phyloP scores from a whole-genome alignment of 208 protist species.

The Trypanosoma vivax region DNA sequence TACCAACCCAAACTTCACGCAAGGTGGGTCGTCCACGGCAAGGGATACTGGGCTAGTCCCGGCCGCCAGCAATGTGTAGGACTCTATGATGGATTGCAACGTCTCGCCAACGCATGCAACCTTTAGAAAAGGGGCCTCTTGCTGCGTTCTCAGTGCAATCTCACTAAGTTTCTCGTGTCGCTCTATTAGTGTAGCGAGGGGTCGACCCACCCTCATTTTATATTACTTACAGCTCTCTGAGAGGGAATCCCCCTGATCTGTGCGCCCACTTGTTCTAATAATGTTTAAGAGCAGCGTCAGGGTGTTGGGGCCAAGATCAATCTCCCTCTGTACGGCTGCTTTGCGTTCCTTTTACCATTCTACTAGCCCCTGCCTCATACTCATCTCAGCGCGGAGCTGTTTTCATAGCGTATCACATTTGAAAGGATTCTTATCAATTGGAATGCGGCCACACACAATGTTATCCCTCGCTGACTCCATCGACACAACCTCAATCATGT shows the following conservation, averaged over 20 bases:
- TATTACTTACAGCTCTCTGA: conserved; percentile 69
- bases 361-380: conserved; percentile 15
- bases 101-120: conserved; percentile 29
- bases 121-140: conserved; percentile 19
- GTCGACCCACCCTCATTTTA: conserved; percentile 45
- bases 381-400: conserved; percentile 21
- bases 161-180: conserved; percentile 24
- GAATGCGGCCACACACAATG: neutral
- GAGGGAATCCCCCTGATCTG: conserved; percentile 45
- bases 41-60: conserved; percentile 2
- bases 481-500: conserved; percentile 21
- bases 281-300: conserved; percentile 51
- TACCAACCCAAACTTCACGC: too few relatives aligned
- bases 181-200: conserved; percentile 27
- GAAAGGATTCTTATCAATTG: neutral
- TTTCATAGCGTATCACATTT: conserved; percentile 20
- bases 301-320: conserved; percentile 42
- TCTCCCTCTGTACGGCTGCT: conserved; percentile 23
- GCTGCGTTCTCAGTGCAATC: conserved; percentile 26
- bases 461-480: conserved; percentile 9
- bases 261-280: conserved; percentile 35
- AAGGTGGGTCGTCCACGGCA: too few relatives aligned
- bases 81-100: conserved; percentile 17
- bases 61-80: conserved; percentile 7
- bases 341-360: conserved; percentile 15